Conservation (phyloP, 768 basidiomycete species). For the Strobilomyces dryophilus region DNA sequence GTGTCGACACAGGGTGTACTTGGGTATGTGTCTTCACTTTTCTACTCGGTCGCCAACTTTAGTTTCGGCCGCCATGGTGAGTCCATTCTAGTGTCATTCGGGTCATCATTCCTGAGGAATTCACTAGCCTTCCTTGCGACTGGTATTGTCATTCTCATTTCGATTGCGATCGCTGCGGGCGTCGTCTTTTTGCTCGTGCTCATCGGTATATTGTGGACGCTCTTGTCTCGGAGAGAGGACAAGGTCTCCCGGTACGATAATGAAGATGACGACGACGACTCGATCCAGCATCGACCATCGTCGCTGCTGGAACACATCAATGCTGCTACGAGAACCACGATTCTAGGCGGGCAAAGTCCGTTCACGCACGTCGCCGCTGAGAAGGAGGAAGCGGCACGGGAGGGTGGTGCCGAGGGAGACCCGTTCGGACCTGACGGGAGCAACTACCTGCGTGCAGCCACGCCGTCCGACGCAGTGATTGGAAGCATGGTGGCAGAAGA, state of each 20-base stretch:
- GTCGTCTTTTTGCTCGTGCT: slow-evolving; percentile 85
- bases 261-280: slow-evolving; percentile 73
- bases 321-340: slow-evolving; percentile 81
- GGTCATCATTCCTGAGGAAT: slow-evolving; percentile 1
- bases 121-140: slow-evolving; percentile 76
- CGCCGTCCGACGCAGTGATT: slow-evolving; percentile 68
- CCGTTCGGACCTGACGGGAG: slow-evolving; percentile 72
- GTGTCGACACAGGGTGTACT: slow-evolving; percentile 58
- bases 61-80: slow-evolving; percentile 68
- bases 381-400: slow-evolving; percentile 48
- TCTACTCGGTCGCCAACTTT: slow-evolving; percentile 78
- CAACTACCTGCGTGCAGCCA: slow-evolving; percentile 76
- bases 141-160: slow-evolving; percentile 94
- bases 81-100: slow-evolving; percentile 25
- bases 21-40: slow-evolving; percentile 72
- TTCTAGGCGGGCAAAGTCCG: slow-evolving; percentile 52
- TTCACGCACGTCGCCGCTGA: slow-evolving; percentile 39
- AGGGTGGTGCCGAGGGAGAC: slow-evolving; percentile 38
- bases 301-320: slow-evolving; percentile 89
- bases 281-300: slow-evolving; percentile 75
- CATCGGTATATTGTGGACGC: slow-evolving; percentile 83
- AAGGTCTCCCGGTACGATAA: slow-evolving; percentile 60
- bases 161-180: slow-evolving; percentile 94
- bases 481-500: slow-evolving; percentile 56
- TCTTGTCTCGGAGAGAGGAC: slow-evolving; percentile 81